Base-by-base conservation (phyloP, 768 basidiomycete species). In the Sporobolomyces roseus region DNA sequence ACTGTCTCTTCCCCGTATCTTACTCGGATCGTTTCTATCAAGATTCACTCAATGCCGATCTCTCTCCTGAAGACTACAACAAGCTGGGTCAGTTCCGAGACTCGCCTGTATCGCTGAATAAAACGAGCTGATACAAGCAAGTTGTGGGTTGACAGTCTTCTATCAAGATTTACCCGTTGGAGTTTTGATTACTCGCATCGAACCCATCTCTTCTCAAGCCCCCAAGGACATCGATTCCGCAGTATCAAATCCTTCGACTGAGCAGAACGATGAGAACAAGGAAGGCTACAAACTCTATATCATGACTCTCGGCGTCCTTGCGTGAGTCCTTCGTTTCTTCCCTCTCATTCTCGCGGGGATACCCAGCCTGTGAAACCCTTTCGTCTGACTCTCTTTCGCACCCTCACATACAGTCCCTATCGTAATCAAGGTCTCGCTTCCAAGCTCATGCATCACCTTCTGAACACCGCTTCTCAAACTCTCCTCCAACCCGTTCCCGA, bases 131-230 rank as follows among this genome's bases (percentile, higher is more conserved):
- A n/a, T n/a, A n/a, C n/a, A n/a, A n/a, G n/a, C n/a, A n/a, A n/a
- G n/a, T n/a, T n/a, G n/a, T n/a, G n/a, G n/a, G n/a, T n/a, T n/a
- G n/a, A n/a, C n/a, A n/a, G 92, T 93, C 54, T 93, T 92, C 80
- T 93, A 88, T 80, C 93, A 92, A 80, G 91, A 94, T 80, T 82
- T 94, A 65, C 90, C 92, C 52, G 87, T 93, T 70, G 91, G 92
- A 66, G 90, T 87, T 7, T 84, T 93, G 75, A 91, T 89, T 78
- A 91, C 89, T 80, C 85, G 90, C 66, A 79, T 92, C 68, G 91
- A 94, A 79, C 83, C 81, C 61, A 66, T 61, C 59, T 45, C 51
- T 14, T 14, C 14, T 16, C 35, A 29, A 23, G 17, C 29, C 8
- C 61, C 58, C 41, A 85, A 75, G 83, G 84, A 75, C 33, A 13